Evolutionary conservation across 768 basidiomycete genomes (phyloP), one percentile per base, ranked within the genome.

Genomic region (Rhizopogon salebrosus): DNA sequence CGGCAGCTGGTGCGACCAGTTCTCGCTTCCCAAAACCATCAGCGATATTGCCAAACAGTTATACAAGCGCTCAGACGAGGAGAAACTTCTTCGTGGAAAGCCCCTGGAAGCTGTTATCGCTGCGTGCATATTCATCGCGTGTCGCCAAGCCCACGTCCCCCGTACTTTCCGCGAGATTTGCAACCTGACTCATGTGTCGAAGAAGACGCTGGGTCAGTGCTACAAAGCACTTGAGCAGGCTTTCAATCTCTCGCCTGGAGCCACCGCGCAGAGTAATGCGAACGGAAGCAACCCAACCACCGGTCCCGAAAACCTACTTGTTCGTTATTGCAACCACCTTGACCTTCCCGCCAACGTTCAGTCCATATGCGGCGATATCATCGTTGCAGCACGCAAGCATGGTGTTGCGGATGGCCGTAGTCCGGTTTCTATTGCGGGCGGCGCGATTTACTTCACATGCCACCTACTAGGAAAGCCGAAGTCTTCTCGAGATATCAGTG

Each of bases 391-490:
- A 13, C 81, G 92, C 49, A 79, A 88, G 57, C 80, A 88, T 58
- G 91, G 92, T 39, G 87, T 95, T 56, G 93, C 94, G 31, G 93
- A 94, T 64, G 97, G 97, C 23, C 78, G 97, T 56, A 92, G 86
- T 62, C 95, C 95, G 1, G 90, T 98, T 48, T 97, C 97, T n/a
- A 94, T 99, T 59, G 97, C 95, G n/a, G 92, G 92, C 38, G 93
- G 92, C 37, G 91, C 92, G 18, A 93, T 99, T 54, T 93, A 89
- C 73, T 98, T 98, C 71, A 90, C 91, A 27, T 90, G 89, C 63
- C 78, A 86, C 58, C 65, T 98, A 39, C 76, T 95, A 62, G 91
- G 87, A 49, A 82, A 83, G 62, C 62, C 73, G 24, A 92, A 90
- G 70, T 78, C 83, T 22, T 79, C 87, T 43, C 84, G 84, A 70